Conservation (phyloP, 352 stramenopile genomes). For the Globisporangium recalcitrans region DNA sequence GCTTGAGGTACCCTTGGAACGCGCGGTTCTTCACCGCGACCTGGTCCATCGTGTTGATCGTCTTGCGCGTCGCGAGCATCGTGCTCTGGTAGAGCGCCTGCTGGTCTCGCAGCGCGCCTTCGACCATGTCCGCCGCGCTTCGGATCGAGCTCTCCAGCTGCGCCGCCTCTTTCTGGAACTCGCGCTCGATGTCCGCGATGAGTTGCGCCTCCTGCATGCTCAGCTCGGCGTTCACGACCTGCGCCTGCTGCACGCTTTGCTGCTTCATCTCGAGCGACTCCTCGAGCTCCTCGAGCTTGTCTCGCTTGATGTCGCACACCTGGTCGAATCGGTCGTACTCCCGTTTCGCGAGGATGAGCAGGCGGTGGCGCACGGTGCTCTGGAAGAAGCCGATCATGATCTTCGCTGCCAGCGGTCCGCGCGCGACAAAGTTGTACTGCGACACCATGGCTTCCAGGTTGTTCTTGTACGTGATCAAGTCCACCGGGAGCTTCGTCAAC, state of each 20-base stretch:
- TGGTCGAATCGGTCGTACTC: constrained; percentile 59
- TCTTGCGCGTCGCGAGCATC: constrained; percentile 69
- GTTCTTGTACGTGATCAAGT: constrained; percentile 74
- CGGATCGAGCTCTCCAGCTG: constrained; percentile 37
- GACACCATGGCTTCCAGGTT: constrained; percentile 76
- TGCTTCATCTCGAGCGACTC: constrained; percentile 44
- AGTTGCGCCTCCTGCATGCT: constrained; percentile 40
- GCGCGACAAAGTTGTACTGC: constrained; percentile 72
- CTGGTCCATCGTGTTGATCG: constrained; percentile 73
- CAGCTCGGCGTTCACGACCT: constrained; percentile 44
- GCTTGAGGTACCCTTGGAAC: constrained; percentile 65
- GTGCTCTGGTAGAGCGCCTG: constrained; percentile 68
- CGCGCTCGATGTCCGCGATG: constrained; percentile 41
- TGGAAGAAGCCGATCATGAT: constrained; percentile 61
- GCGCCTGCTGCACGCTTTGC: constrained; percentile 38
- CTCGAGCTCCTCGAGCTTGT: constrained; percentile 44
- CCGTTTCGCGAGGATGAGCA: constrained; percentile 39
- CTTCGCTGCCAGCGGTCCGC: constrained; percentile 39
- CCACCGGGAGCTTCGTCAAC: constrained; percentile 48
- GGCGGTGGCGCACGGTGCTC: constrained; percentile 39
- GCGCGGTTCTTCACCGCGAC: constrained; percentile 59
- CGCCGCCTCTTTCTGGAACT: constrained; percentile 33
- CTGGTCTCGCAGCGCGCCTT: constrained; percentile 47
- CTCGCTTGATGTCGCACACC: constrained; percentile 44
- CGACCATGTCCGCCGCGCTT: constrained; percentile 36